These are phyloP conservation scores for Aaosphaeria pasadenensis DNA, from an alignment of 2,329 filamentous ascomycete genomes.

Conservation along the genomic window DNA sequence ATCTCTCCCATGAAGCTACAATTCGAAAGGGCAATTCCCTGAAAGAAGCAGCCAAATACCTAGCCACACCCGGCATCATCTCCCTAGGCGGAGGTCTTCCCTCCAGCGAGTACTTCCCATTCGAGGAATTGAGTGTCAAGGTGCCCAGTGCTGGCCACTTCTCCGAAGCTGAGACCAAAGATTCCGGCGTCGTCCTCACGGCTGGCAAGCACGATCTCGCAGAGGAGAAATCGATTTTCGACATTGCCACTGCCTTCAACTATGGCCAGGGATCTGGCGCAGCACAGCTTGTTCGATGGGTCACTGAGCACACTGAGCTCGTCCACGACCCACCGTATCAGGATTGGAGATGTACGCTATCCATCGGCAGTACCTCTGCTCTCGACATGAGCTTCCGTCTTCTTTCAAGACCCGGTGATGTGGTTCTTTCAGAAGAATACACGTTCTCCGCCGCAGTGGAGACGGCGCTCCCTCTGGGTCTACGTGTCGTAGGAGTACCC, in stretches of 20 bases:
- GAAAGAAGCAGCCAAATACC: slow-evolving; percentile 75
- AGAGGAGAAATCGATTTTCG: slow-evolving; percentile 61
- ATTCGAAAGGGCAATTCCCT: slow-evolving; percentile 56
- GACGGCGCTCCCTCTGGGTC: slow-evolving; percentile 61
- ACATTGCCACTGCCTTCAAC: slow-evolving; percentile 86
- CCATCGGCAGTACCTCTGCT: slow-evolving; percentile 79
- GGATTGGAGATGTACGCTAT: slow-evolving; percentile 85
- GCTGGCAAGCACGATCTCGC: slow-evolving; percentile 82
- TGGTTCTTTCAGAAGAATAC: slow-evolving; percentile 83
- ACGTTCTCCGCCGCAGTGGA: slow-evolving; percentile 79
- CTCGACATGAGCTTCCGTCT: slow-evolving; percentile 82
- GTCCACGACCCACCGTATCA: slow-evolving; percentile 82
- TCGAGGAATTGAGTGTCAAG: slow-evolving; percentile 72
- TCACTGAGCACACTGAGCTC: slow-evolving; percentile 94
- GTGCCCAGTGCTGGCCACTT: slow-evolving; percentile 69
- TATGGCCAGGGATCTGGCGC: slow-evolving; percentile 86
- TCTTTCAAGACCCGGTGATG: slow-evolving; percentile 73
- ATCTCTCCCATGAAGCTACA: slow-evolving; percentile 54
- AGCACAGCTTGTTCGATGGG: slow-evolving; percentile 81
- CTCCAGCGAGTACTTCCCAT: slow-evolving; percentile 87
- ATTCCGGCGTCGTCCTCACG: slow-evolving; percentile 58
- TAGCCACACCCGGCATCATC: slow-evolving; percentile 80
- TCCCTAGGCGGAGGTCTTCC: slow-evolving; percentile 91
- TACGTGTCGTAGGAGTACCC: slow-evolving; percentile 58
- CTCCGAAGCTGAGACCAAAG: slow-evolving; percentile 63